Conservation (phyloP, 1,284 basidiomycete species). For the Leccinum fallax region DNA sequence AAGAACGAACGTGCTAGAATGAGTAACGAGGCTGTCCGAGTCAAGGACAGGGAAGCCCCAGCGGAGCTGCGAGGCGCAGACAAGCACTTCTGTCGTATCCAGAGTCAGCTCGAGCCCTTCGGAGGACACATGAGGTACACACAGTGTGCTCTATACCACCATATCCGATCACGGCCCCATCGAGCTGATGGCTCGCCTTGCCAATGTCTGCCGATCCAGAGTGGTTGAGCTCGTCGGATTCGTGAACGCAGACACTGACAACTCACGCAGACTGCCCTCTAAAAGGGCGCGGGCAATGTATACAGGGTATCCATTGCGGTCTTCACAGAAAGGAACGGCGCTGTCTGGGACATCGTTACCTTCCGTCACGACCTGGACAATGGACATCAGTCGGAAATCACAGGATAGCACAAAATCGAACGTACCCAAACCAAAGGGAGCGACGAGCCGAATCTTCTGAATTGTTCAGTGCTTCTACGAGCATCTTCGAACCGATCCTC, state of each 20-base stretch:
- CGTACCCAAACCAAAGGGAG: constrained; percentile 36
- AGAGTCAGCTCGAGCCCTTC: not conserved
- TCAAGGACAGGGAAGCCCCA: constrained; percentile 30
- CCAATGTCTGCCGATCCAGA: constrained; percentile 27
- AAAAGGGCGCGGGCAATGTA: constrained; percentile 24
- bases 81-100: constrained; percentile 29
- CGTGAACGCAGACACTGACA: not conserved
- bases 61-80: constrained; percentile 36
- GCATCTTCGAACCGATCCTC: constrained; percentile 34
- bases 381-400: not conserved
- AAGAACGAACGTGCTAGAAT: constrained; percentile 32
- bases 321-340: constrained; percentile 36
- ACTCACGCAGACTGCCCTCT: constrained; percentile 29
- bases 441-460: constrained; percentile 31
- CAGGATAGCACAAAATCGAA: not conserved
- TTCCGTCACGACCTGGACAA: constrained; percentile 31
- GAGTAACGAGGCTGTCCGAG: constrained; percentile 16
- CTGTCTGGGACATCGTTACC: constrained; percentile 33
- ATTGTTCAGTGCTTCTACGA: constrained; percentile 34
- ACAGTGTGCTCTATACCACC: constrained; percentile 34
- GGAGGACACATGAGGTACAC: not conserved
- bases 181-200: constrained; percentile 29
- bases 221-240: not conserved
- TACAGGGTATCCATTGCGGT: constrained; percentile 30
- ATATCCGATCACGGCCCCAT: constrained; percentile 32